Percentiles rank a stretch among this genome's conserved stretches.
These are phyloP conservation scores for Chionographis japonica DNA, from an alignment of 106 monocot species.

Conservation along the genomic window DNA sequence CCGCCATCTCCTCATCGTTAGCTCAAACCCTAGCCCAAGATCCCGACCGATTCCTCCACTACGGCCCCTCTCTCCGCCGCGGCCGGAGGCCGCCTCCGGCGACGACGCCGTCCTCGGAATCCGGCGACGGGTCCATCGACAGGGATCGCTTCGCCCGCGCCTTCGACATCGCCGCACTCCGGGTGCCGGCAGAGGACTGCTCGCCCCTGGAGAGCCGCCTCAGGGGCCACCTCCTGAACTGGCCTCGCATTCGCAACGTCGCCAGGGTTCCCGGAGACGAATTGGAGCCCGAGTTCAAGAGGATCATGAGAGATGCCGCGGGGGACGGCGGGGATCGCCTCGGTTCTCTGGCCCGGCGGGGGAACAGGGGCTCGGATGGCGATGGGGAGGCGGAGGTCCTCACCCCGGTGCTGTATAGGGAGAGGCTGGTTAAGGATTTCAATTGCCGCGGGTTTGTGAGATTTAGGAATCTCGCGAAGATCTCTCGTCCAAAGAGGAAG, in stretches of 20 bases:
- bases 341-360: constrained; percentile 10
- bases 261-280: constrained; percentile 76
- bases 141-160: constrained; percentile 38
- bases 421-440: constrained; percentile 82
- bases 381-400: constrained; percentile 3
- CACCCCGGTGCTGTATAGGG: constrained; percentile 72
- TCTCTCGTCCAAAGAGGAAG: constrained; percentile 75
- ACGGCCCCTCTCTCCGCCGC: constrained; percentile 52
- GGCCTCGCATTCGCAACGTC: constrained; percentile 87
- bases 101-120: background rate
- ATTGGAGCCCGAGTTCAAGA: constrained; percentile 35
- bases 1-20: background rate
- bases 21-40: background rate
- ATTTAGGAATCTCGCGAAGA: constrained; percentile 79
- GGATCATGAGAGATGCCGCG: constrained; percentile 2
- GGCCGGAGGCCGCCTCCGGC: background rate
- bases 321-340: constrained; percentile 27
- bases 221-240: constrained; percentile 99
- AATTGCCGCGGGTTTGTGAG: constrained; percentile 73
- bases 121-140: constrained; percentile 17
- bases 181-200: constrained; percentile 68
- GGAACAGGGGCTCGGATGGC: background rate
- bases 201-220: constrained; percentile 71
- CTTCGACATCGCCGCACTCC: constrained; percentile 68
- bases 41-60: constrained; percentile 2